phyloP scores from a whole-genome alignment of 2,329 filamentous ascomycete species.

The Neopestalotiopsis clavispora region DNA sequence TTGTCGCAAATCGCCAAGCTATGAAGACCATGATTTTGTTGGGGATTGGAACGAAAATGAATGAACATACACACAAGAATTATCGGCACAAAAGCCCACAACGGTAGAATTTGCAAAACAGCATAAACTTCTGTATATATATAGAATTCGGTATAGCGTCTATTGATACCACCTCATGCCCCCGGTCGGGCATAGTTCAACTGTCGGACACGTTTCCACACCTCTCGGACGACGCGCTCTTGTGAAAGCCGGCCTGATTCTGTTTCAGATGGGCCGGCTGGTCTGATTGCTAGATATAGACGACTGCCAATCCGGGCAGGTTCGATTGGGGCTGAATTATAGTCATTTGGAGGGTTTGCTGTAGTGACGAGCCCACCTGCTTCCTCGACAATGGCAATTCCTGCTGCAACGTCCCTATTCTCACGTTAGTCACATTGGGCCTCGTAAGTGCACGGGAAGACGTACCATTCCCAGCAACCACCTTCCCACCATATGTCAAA shows the following conservation, averaged over 20 bases:
- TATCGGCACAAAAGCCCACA: no score
- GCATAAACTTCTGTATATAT: constrained; percentile 8
- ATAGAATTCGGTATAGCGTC: not conserved
- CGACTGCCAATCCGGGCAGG: constrained; percentile 69
- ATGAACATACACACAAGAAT: not conserved
- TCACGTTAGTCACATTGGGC: not conserved
- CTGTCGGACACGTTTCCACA: constrained; percentile 70
- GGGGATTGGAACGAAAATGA: not conserved
- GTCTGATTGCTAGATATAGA: constrained; percentile 73
- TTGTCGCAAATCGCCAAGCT: constrained; percentile 41
- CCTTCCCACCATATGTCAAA: constrained; percentile 87
- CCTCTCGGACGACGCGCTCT: constrained; percentile 72
- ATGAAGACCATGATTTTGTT: constrained; percentile 18
- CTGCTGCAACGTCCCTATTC: constrained; percentile 71
- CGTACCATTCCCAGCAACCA: constrained; percentile 74
- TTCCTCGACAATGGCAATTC: constrained; percentile 74
- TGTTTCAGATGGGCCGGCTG: constrained; percentile 63
- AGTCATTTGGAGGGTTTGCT: constrained; percentile 70
- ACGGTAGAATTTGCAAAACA: not conserved
- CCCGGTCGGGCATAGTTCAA: constrained; percentile 73
- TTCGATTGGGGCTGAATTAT: constrained; percentile 58
- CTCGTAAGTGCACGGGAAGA: constrained; percentile 29
- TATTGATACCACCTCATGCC: constrained; percentile 28
- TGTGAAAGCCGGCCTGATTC: constrained; percentile 72
- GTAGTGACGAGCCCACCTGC: constrained; percentile 77